Evolutionary conservation across 306 rosid species (phyloP).

Genomic region (Quercus mongolica): DNA sequence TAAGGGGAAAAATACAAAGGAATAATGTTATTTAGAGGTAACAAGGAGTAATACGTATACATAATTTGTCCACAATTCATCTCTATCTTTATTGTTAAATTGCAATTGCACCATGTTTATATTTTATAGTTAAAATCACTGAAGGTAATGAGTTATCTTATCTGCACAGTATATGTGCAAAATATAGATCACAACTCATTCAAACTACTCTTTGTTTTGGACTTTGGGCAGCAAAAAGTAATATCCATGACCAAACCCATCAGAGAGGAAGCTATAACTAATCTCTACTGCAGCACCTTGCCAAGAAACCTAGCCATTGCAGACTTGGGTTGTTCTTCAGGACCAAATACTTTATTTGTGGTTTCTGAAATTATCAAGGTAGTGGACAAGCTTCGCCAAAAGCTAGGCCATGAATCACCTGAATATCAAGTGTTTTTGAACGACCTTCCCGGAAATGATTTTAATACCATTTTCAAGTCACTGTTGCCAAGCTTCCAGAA

Average conservation of each 20-base stretch:
- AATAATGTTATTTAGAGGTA: too few relatives aligned
- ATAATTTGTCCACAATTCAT: too few relatives aligned
- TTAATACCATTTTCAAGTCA: conserved; percentile 42
- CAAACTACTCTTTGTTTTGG: too few relatives aligned
- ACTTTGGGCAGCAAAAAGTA: conserved; percentile 28
- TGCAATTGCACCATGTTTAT: too few relatives aligned
- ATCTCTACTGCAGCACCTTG: conserved; percentile 1
- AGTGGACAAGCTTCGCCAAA: conserved; percentile 29
- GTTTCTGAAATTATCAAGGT: conserved; percentile 30
- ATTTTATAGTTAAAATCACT: too few relatives aligned
- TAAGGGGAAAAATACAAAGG: too few relatives aligned
- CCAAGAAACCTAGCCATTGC: conserved; percentile 33
- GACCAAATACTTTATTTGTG: conserved; percentile 47
- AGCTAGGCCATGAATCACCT: conserved; percentile 16
- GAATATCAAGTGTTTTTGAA: conserved; percentile 42
- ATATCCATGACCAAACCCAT: conserved; percentile 35
- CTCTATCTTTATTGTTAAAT: too few relatives aligned
- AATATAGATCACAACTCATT: too few relatives aligned
- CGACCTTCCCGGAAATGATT: conserved; percentile 53
- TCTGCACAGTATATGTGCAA: too few relatives aligned
- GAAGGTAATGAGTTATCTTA: too few relatives aligned
- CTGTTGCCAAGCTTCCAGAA: conserved; percentile 33
- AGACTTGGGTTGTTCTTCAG: conserved; percentile 57
- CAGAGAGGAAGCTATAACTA: conserved; percentile 41
- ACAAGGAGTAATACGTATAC: too few relatives aligned